Evolutionary conservation across 1,139 yeast species (phyloP).

Genomic region (Zygosaccharomyces pseudobailii): DNA sequence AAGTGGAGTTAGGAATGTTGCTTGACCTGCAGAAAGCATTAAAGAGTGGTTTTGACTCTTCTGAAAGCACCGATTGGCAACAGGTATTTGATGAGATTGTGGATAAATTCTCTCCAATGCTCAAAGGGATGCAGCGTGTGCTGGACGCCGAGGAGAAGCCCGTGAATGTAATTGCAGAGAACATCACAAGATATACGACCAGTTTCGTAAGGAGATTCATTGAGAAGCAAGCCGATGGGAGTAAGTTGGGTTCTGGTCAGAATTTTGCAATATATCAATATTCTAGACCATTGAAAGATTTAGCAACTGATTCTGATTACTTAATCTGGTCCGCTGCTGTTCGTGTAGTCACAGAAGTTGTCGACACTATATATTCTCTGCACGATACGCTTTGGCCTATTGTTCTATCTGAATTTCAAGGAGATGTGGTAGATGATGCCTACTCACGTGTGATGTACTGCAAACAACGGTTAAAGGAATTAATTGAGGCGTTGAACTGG

Average conservation of each 20-base stretch:
- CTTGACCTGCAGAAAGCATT: conserved; percentile 35
- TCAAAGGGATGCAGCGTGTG: conserved; percentile 39
- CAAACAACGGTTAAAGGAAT: too few relatives aligned
- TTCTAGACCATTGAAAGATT: conserved; percentile 38
- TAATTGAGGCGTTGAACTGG: conserved; percentile 40
- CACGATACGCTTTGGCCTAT: conserved; percentile 30
- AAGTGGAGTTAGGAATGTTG: conserved; percentile 31
- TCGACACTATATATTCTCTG: conserved; percentile 35
- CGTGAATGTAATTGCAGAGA: conserved; percentile 25
- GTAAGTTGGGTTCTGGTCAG: conserved; percentile 12
- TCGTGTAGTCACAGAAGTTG: conserved; percentile 37
- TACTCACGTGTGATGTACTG: conserved; percentile 10
- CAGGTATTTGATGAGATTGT: conserved; percentile 42
- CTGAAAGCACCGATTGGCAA: conserved; percentile 49
- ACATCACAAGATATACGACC: conserved; percentile 37
- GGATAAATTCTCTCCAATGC: conserved; percentile 46
- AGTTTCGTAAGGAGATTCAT: conserved; percentile 42
- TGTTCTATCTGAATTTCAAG: conserved; percentile 29
- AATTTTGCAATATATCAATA: conserved; percentile 41
- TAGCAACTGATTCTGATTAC: conserved; percentile 39
- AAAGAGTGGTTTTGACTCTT: conserved; percentile 35
- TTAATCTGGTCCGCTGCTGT: conserved; percentile 46
- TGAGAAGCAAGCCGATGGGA: conserved; percentile 4
- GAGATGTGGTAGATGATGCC: conserved; percentile 17
- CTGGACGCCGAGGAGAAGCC: conserved; percentile 14